Evolutionary conservation across 768 basidiomycete species (phyloP), one percentile per base, ranked within the genome.

Genomic region (Russula dissimulans): DNA sequence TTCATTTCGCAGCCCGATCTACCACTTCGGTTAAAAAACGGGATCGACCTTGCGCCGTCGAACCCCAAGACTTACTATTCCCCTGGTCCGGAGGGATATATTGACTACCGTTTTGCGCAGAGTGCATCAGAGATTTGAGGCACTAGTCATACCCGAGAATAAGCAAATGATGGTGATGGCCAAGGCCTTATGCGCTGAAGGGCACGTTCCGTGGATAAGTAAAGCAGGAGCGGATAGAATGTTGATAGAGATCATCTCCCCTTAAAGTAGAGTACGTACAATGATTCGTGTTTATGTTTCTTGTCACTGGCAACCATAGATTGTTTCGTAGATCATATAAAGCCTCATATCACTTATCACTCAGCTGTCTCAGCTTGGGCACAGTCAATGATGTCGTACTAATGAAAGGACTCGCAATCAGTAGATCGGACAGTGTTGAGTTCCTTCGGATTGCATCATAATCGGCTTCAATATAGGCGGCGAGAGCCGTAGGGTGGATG

Each of bases 311-410:
- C 70, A 17, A 78, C 49, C 59, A 74, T 76, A n/a, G n/a, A 73
- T 51, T 89, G 84, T 69, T 97, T n/a, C 94, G 71, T 95, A 97
- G 1, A 93, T 80, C 0, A 91, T 92, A 70, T 26, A 26, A 26
- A 26, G 22, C 22, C 22, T 26, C 22, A 26, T 26, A 26, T 26
- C 22, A 26, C 22, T 26, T 26, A 26, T n/a, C n/a, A n/a, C n/a
- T n/a, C n/a, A n/a, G n/a, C n/a, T n/a, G n/a, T n/a, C n/a, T n/a
- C n/a, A n/a, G n/a, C n/a, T n/a, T n/a, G n/a, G n/a, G n/a, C n/a
- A n/a, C n/a, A n/a, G n/a, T n/a, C n/a, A n/a, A n/a, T n/a, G n/a
- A n/a, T n/a, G n/a, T n/a, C n/a, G n/a, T n/a, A n/a, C n/a, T n/a
- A n/a, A n/a, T n/a, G n/a, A n/a, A n/a, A n/a, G n/a, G n/a, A n/a